Evolutionary conservation across 2,329 filamentous ascomycete species (phyloP).

Genomic region (Penicillium decumbens): DNA sequence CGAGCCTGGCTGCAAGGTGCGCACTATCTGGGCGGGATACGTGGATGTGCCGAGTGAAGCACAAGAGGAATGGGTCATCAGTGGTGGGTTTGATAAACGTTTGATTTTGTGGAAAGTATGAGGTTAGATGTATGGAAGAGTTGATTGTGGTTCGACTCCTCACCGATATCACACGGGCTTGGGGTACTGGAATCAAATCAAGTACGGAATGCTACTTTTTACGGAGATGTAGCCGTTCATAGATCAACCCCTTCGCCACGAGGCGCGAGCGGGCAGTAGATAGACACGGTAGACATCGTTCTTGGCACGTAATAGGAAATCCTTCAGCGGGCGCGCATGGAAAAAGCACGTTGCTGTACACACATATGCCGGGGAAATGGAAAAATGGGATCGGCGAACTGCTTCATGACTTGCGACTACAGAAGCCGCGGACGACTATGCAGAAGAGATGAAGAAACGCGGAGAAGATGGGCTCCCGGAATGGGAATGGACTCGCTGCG

Average conservation of each 20-base stretch:
- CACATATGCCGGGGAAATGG: conserved; percentile 56
- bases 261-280: conserved; percentile 44
- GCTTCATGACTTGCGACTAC: neutral
- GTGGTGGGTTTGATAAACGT: conserved; percentile 61
- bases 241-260: conserved; percentile 46
- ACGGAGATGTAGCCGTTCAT: conserved; percentile 43
- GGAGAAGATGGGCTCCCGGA: conserved; percentile 11
- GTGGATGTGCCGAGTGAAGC: conserved; percentile 29
- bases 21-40: conserved; percentile 54
- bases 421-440: neutral
- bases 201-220: conserved; percentile 13
- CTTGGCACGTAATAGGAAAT: conserved; percentile 60
- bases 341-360: conserved; percentile 62
- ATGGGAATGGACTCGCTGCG: conserved; percentile 18
- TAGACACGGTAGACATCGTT: conserved; percentile 47
- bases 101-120: conserved; percentile 53
- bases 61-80: conserved; percentile 53
- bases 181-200: neutral
- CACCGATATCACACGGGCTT: neutral
- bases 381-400: neutral
- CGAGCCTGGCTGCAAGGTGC: conserved; percentile 54
- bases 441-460: conserved; percentile 6
- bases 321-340: conserved; percentile 64
- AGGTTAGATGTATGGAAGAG: neutral
- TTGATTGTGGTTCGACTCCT: neutral